Evolutionary conservation across 345 rosid genomes (phyloP), one percentile per base, ranked within the genome.

Genomic region (Pelargonium nanum): DNA sequence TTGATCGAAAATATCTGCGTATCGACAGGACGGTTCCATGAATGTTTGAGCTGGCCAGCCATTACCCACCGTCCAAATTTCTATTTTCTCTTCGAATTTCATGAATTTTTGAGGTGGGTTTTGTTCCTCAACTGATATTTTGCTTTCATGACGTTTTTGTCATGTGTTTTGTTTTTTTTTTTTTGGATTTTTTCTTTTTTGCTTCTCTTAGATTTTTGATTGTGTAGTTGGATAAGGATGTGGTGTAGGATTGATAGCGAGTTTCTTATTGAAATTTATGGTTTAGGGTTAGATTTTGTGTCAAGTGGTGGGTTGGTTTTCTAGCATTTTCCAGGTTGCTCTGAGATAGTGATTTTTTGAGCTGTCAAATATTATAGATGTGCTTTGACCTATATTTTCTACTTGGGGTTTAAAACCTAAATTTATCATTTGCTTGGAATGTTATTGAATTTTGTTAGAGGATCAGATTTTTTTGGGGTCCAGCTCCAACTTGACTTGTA

Each of bases 211-310:
- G 50, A 52, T 20, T 54, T 5, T 66, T 62, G 60, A 57, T 64
- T 19, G 44, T 62, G 73, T 72, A 52, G 12, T 32, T 68, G 68
- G 62, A 69, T 63, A 19, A 71, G 75, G 64, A 54, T 77, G 83
- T 77, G 86, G 85, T 64, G 80, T 72, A 69, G 82, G 75, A 68
- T 81, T 70, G 88, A 82, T 64, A 64, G 62, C 65, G 75, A 61
- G 71, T 24, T 74, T 62, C 56, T 67, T 71, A 69, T 74, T 64
- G 72, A 70, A 72, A 23, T 5, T 25, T 48, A 58, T 70, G 70
- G 68, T 70, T 65, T 73, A 61, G 76, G 26, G 66, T 70, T 26
- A 62, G 80, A 77, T 74, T 64, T 83, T 77, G 74, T 61, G 53
- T 68, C 81, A 71, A 77, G 79, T 86, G 77, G 78, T 67, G 24